A percentile compares a stretch with the other conserved stretches of the same genome.
These are phyloP conservation scores for Takakia lepidozioides DNA, from an alignment of 225 moss, liverwort and hornwort species.

Conservation along the genomic window DNA sequence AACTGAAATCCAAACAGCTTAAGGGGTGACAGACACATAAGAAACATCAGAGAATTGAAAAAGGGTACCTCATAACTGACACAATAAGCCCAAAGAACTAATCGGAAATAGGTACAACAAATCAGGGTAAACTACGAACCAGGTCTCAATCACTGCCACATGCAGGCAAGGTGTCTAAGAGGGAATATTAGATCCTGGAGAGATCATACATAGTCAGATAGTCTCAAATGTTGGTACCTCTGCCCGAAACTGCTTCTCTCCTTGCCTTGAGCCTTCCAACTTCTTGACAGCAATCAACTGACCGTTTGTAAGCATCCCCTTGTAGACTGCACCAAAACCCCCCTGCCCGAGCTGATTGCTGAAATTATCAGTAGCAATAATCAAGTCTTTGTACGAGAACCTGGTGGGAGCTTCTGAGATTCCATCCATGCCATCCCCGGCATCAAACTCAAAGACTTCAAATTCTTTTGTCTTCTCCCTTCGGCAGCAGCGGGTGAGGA, in stretches of 20 bases:
- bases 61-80: too few relatives aligned
- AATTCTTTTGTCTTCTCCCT: not conserved
- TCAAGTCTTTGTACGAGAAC: constrained; percentile 37
- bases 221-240: constrained; percentile 17
- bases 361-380: constrained; percentile 44
- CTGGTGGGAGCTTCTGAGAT: constrained; percentile 38
- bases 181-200: not conserved
- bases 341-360: constrained; percentile 39
- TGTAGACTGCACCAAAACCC: constrained; percentile 48
- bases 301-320: constrained; percentile 29
- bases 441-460: constrained; percentile 17
- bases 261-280: constrained; percentile 25
- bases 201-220: too few relatives aligned
- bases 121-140: too few relatives aligned
- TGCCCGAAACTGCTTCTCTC: constrained; percentile 54
- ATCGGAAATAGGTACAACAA: too few relatives aligned
- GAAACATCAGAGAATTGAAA: too few relatives aligned
- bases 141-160: too few relatives aligned
- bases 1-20: too few relatives aligned
- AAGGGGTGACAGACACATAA: too few relatives aligned
- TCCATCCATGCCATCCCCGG: constrained; percentile 19
- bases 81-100: too few relatives aligned
- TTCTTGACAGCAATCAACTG: constrained; percentile 49
- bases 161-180: too few relatives aligned
- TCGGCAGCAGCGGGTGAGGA: constrained; percentile 6